Conservation (phyloP, 2,329 filamentous ascomycete species). For the Neocatenulostroma microsporum region DNA sequence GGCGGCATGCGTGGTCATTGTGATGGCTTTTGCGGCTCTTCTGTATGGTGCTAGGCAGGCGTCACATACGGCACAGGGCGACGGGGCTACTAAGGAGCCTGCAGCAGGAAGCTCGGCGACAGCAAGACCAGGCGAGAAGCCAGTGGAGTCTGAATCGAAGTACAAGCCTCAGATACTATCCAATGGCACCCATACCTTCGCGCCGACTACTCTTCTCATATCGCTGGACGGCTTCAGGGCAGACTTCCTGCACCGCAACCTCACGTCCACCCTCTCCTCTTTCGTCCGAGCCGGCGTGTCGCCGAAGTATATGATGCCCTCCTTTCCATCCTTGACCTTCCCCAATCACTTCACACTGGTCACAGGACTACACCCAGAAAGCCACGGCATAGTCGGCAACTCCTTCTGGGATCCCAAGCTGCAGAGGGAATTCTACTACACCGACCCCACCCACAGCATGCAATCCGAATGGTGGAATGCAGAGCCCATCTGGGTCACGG, state of each 20-base stretch:
- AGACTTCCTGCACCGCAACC: constrained; percentile 74
- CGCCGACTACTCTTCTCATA: constrained; percentile 85
- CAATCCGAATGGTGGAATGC: constrained; percentile 91
- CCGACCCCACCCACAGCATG: constrained; percentile 65
- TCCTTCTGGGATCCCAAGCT: constrained; percentile 82
- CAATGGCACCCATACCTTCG: constrained; percentile 85
- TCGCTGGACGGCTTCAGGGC: constrained; percentile 94
- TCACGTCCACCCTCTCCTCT: constrained; percentile 73
- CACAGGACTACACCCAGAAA: constrained; percentile 86
- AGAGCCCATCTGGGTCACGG: constrained; percentile 89
- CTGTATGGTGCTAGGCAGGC: constrained; percentile 51
- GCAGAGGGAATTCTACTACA: constrained; percentile 79
- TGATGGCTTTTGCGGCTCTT: constrained; percentile 48
- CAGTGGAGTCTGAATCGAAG: constrained; percentile 3
- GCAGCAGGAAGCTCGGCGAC: constrained; percentile 5
- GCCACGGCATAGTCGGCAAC: constrained; percentile 88
- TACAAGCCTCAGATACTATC: constrained; percentile 35
- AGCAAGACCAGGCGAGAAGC: constrained; percentile 1
- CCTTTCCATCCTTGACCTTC: constrained; percentile 93
- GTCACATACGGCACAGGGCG: constrained; percentile 28
- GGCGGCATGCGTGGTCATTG: constrained; percentile 38
- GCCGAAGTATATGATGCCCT: constrained; percentile 84
- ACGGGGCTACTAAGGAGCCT: not conserved
- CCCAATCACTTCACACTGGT: constrained; percentile 89
- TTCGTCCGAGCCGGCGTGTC: constrained; percentile 80